Conservation (phyloP, 2,329 filamentous ascomycete species). For the Pseudomassariella vexata region DNA sequence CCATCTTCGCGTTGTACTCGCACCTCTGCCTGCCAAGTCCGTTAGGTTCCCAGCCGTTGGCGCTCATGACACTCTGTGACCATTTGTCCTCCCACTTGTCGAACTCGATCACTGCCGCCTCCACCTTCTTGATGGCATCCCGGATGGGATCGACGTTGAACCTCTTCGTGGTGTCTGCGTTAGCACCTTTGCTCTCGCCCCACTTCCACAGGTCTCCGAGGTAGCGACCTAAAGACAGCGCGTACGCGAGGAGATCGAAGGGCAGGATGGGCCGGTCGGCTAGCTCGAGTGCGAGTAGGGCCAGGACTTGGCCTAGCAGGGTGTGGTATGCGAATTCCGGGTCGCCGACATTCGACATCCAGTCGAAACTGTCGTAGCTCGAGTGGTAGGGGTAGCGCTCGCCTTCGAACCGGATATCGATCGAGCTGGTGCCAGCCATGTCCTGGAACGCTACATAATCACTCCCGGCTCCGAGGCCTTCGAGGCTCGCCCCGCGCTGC, state of each 20-base stretch:
- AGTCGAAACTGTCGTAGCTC: slow-evolving; percentile 85
- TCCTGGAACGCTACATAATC: slow-evolving; percentile 91
- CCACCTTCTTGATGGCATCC: slow-evolving; percentile 57
- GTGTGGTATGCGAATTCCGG: slow-evolving; percentile 78
- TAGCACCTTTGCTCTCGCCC: slow-evolving; percentile 47
- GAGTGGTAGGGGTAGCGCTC: slow-evolving; percentile 67
- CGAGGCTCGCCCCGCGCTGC: slow-evolving; percentile 52
- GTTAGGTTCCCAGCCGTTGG: slow-evolving; percentile 71
- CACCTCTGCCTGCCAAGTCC: slow-evolving; percentile 62
- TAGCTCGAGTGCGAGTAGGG: slow-evolving; percentile 78
- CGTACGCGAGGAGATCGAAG: slow-evolving; percentile 74
- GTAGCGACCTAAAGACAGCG: slow-evolving; percentile 57
- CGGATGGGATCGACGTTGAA: slow-evolving; percentile 55
- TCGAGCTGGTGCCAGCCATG: slow-evolving; percentile 79
- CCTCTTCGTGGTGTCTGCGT: slow-evolving; percentile 22
- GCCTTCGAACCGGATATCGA: slow-evolving; percentile 77
- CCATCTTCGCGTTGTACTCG: slow-evolving; percentile 74
- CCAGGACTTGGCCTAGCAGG: slow-evolving; percentile 72
- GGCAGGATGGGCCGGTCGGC: slow-evolving; percentile 76
- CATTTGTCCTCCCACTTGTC: slow-evolving; percentile 72
- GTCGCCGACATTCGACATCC: slow-evolving; percentile 76
- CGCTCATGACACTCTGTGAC: slow-evolving; percentile 65
- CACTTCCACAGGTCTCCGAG: slow-evolving; percentile 62
- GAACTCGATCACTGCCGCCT: slow-evolving; percentile 57
- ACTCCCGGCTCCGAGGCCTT: slow-evolving; percentile 65